Percentiles rank a stretch among this genome's conserved stretches.
Evolutionary conservation across 805 yeast species (phyloP).

Genomic region (Lipomyces anomalus): DNA sequence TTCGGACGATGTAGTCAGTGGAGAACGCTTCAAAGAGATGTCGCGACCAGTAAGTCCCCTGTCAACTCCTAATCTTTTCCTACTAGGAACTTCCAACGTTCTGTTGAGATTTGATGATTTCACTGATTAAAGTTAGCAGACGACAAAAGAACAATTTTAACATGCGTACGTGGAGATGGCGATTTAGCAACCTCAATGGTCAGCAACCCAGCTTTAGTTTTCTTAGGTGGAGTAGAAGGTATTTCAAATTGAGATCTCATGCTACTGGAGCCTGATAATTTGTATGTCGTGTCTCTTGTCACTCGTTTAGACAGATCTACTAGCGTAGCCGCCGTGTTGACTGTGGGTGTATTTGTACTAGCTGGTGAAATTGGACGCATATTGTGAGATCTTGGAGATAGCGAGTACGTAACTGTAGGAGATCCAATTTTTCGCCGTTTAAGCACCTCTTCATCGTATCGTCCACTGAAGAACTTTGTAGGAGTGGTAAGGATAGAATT

Average conservation of each 20-base stretch:
- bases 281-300: not conserved
- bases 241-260: not conserved
- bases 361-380: no score
- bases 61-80: conserved; percentile 27
- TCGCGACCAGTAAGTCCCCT: conserved; percentile 23
- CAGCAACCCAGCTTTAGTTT: no score
- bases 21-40: conserved; percentile 19
- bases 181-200: conserved; percentile 22
- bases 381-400: conserved; percentile 1
- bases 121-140: no score
- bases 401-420: conserved; percentile 7
- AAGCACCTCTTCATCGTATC: conserved; percentile 8
- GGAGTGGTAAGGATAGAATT: no score
- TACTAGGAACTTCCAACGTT: conserved; percentile 18
- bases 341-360: no score
- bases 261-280: not conserved
- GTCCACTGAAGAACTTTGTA: no score
- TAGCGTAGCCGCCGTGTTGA: not conserved
- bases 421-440: conserved; percentile 11
- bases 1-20: no score
- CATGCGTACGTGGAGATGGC: no score
- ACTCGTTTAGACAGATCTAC: not conserved
- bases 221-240: not conserved
- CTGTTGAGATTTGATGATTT: no score
- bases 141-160: no score